Evolutionary conservation across 1,139 yeast species (phyloP).

Genomic region (Hanseniaspora uvarum): DNA sequence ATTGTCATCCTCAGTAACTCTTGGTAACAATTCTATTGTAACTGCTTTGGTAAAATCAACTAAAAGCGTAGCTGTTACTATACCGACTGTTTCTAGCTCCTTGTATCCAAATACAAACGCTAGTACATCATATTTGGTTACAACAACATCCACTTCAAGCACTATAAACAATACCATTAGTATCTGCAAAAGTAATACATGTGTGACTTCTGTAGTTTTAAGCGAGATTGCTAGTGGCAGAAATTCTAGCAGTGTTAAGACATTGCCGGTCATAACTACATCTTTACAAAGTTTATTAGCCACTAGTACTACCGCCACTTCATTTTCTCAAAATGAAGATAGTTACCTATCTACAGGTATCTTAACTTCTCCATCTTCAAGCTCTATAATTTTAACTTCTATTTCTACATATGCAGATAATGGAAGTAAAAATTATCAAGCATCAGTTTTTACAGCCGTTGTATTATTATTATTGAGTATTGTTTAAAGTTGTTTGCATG

Average conservation of each 20-base stretch:
- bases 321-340: not conserved
- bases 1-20: not conserved
- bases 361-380: not conserved
- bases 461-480: not conserved
- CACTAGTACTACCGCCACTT: not conserved
- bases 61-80: no score
- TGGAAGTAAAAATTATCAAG: not conserved
- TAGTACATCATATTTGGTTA: constrained; percentile 1
- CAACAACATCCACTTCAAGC: not conserved
- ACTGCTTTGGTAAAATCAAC: no score
- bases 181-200: not conserved
- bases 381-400: not conserved
- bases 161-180: not conserved
- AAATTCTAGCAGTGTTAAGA: not conserved
- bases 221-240: not conserved
- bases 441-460: not conserved
- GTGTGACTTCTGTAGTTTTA: not conserved
- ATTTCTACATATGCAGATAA: not conserved
- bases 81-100: not conserved
- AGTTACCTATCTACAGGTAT: not conserved
- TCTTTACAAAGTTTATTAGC: not conserved
- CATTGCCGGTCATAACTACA: not conserved
- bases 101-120: not conserved
- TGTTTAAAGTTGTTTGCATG: not conserved
- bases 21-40: no score